Evolutionary conservation across 2,329 filamentous ascomycete genomes (phyloP).

Genomic region (Ceratocystis variospora): DNA sequence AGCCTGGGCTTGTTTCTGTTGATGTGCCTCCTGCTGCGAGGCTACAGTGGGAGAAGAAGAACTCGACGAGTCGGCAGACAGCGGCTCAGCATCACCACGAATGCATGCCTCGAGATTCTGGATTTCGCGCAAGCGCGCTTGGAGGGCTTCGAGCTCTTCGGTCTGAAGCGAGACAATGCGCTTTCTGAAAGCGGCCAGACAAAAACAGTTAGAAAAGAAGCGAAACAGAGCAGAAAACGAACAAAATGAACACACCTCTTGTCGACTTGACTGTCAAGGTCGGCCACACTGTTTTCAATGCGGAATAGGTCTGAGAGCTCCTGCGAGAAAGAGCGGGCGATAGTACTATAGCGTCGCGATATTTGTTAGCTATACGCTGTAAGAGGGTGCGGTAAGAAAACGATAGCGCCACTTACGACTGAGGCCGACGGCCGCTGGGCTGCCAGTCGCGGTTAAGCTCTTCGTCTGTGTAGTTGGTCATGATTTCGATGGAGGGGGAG

Average conservation of each 20-base stretch:
- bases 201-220: conserved; percentile 10
- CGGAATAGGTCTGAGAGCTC: conserved; percentile 83
- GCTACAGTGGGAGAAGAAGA: conserved; percentile 12
- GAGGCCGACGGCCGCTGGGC: conserved; percentile 61
- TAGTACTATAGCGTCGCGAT: conserved; percentile 43
- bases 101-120: conserved; percentile 74
- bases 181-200: conserved; percentile 44
- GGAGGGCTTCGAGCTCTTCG: conserved; percentile 72
- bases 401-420: conserved; percentile 51
- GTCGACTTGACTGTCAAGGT: conserved; percentile 61
- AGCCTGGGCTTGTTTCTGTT: conserved; percentile 18
- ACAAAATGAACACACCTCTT: conserved; percentile 52
- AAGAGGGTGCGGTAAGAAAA: neutral
- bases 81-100: conserved; percentile 26
- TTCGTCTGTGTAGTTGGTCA: conserved; percentile 39
- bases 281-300: conserved; percentile 63
- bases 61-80: conserved; percentile 14
- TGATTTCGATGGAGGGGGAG: conserved; percentile 21
- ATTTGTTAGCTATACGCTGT: conserved; percentile 7
- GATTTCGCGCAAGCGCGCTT: conserved; percentile 69
- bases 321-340: conserved; percentile 74
- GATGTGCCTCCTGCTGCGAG: conserved; percentile 19
- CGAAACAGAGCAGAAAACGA: conserved; percentile 7
- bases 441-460: conserved; percentile 68
- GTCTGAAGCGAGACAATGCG: conserved; percentile 60